Conservation (phyloP, 495 filamentous ascomycete species). For the Filosporella fistucella region DNA sequence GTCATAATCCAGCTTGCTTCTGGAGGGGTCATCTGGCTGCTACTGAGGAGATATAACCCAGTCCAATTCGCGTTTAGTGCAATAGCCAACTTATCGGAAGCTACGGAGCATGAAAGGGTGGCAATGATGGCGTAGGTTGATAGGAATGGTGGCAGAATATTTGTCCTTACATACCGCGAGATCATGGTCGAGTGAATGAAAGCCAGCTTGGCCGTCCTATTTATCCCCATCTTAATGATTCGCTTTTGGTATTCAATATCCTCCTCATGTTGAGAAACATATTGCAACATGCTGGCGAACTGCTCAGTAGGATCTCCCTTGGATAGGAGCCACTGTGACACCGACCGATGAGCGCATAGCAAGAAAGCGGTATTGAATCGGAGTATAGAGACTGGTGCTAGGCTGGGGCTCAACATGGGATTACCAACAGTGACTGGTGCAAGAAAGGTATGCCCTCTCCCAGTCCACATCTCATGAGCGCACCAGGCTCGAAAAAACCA, state of each 20-base stretch:
- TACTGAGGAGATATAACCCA: not conserved
- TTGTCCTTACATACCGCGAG: not conserved
- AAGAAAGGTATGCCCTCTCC: not conserved
- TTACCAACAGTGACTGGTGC: not conserved
- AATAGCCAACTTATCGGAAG: not conserved
- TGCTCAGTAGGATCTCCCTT: not conserved
- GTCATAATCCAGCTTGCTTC: not conserved
- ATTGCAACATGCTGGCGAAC: not conserved
- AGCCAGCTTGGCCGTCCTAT: not conserved
- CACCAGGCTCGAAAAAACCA: constrained; percentile 1
- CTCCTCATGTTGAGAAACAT: not conserved
- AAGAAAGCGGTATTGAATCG: not conserved
- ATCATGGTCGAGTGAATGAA: not conserved
- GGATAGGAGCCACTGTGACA: not conserved
- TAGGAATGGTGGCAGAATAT: not conserved
- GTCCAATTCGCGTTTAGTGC: not conserved
- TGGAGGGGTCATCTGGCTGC: not conserved
- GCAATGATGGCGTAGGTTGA: not conserved
- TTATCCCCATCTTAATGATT: not conserved
- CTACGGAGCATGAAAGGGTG: not conserved
- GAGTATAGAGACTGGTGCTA: not conserved
- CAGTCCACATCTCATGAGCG: not conserved
- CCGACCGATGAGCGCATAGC: not conserved
- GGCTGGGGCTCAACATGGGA: not conserved
- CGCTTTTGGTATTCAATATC: not conserved